These are phyloP conservation scores for Leishmania tarentolae DNA, from an alignment of 208 protist genomes.

Conservation along the genomic window DNA sequence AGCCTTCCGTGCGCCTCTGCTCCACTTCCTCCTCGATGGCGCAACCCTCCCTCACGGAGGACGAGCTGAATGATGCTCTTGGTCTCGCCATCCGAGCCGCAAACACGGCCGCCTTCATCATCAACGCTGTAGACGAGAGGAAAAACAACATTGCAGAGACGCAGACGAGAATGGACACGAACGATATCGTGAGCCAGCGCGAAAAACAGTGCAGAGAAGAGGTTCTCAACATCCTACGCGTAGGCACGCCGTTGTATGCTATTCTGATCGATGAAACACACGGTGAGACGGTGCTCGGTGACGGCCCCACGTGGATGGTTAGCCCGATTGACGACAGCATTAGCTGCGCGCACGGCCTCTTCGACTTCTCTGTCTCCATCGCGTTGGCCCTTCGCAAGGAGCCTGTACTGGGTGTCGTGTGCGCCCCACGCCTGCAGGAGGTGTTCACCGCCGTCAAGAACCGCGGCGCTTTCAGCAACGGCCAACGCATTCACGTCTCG, in stretches of 20 bases:
- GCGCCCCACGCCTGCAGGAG: constrained; percentile 75
- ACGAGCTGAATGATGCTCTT: constrained; percentile 62
- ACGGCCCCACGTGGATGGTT: constrained; percentile 84
- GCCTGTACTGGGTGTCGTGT: constrained; percentile 80
- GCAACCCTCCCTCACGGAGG: constrained; percentile 36
- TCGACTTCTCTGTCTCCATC: constrained; percentile 88
- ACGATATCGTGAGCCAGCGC: constrained; percentile 75
- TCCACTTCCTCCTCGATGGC: constrained; percentile 10
- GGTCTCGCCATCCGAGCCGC: constrained; percentile 67
- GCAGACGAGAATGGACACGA: constrained; percentile 45
- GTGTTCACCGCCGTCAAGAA: constrained; percentile 79
- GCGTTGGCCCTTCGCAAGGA: constrained; percentile 74
- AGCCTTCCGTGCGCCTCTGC: background rate
- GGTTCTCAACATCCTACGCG: constrained; percentile 62
- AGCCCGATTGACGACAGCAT: constrained; percentile 82
- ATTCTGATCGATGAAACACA: constrained; percentile 73
- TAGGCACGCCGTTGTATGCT: constrained; percentile 57
- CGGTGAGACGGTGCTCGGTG: constrained; percentile 34
- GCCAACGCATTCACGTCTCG: constrained; percentile 84
- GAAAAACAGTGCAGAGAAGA: constrained; percentile 82
- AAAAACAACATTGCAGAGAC: constrained; percentile 31
- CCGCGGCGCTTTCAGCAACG: constrained; percentile 86
- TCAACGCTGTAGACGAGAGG: constrained; percentile 72
- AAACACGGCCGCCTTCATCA: constrained; percentile 53
- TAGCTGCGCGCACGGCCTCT: constrained; percentile 84